phyloP scores from a whole-genome alignment of 352 stramenopile genomes.

The Poterioochromonas sp. region DNA sequence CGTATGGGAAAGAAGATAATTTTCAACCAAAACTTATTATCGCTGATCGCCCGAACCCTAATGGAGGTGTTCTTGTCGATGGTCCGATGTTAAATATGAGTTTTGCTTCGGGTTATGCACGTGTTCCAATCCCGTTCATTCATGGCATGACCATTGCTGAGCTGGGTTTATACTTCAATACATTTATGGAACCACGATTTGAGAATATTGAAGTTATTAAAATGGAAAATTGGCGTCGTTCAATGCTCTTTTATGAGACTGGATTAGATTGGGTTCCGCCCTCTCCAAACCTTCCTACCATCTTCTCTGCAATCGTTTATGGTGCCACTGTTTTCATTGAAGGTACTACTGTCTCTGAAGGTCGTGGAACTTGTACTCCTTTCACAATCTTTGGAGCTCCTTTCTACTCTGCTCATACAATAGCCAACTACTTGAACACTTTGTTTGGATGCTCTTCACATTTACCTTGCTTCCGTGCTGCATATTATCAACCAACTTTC shows the following conservation, averaged over 20 bases:
- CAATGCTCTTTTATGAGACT: neutral
- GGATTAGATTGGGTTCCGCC: neutral
- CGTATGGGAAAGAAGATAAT: neutral
- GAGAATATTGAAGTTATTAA: neutral
- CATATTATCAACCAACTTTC: constrained; percentile 9
- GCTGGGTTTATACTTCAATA: neutral
- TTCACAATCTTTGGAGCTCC: constrained; percentile 6
- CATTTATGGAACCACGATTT: neutral
- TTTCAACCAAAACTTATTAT: neutral
- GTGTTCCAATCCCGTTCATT: neutral
- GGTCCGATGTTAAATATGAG: constrained; percentile 12
- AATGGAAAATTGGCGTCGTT: neutral
- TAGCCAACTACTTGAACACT: neutral
- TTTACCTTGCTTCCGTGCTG: neutral
- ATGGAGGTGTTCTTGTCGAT: neutral
- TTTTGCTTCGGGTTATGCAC: neutral
- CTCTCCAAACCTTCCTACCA: neutral
- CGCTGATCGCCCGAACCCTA: neutral
- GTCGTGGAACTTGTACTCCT: neutral
- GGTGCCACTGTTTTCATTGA: constrained; percentile 14
- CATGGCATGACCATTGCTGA: constrained; percentile 9
- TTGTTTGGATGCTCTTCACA: neutral
- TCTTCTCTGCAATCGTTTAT: neutral
- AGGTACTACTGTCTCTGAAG: neutral
- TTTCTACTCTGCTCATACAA: neutral